Percentiles rank a stretch among this genome's conserved stretches.
These are phyloP conservation scores for Antitrichia curtipendula DNA, from an alignment of 225 moss, liverwort and hornwort species.

Conservation along the genomic window DNA sequence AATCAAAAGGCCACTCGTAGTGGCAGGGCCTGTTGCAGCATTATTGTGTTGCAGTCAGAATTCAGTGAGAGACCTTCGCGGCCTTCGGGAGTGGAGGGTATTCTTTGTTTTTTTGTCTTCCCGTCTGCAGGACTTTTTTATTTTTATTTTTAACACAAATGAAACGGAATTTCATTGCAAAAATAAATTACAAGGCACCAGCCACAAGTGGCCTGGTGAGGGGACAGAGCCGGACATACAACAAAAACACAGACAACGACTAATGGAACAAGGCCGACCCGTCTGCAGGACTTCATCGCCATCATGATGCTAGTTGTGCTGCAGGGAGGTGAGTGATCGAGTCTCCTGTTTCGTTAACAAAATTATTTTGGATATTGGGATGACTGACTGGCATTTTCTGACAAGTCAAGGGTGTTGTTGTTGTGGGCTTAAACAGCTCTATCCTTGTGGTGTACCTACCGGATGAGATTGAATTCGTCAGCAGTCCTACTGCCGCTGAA, in stretches of 20 bases:
- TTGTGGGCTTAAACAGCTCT: background rate
- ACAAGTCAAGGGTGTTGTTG: background rate
- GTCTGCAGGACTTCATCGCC: background rate
- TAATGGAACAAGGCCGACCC: too few relatives aligned
- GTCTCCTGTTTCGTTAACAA: background rate
- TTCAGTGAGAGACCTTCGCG: background rate
- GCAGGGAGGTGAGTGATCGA: background rate
- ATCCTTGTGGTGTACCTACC: background rate
- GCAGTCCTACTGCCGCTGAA: background rate
- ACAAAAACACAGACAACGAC: too few relatives aligned
- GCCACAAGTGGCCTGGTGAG: too few relatives aligned
- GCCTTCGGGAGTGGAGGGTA: background rate
- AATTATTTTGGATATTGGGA: background rate
- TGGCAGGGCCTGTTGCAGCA: background rate
- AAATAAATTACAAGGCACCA: too few relatives aligned
- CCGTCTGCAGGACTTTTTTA: background rate
- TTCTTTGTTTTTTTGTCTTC: background rate
- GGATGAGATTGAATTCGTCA: background rate
- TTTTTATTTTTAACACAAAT: too few relatives aligned
- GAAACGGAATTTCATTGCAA: too few relatives aligned
- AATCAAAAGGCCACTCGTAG: background rate
- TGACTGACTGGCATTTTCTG: background rate
- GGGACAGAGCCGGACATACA: too few relatives aligned
- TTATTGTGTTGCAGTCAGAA: constrained; percentile 8
- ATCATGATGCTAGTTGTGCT: background rate